Base-by-base conservation (phyloP, 1,284 basidiomycete genomes). In the Heliocybe sulcata region DNA sequence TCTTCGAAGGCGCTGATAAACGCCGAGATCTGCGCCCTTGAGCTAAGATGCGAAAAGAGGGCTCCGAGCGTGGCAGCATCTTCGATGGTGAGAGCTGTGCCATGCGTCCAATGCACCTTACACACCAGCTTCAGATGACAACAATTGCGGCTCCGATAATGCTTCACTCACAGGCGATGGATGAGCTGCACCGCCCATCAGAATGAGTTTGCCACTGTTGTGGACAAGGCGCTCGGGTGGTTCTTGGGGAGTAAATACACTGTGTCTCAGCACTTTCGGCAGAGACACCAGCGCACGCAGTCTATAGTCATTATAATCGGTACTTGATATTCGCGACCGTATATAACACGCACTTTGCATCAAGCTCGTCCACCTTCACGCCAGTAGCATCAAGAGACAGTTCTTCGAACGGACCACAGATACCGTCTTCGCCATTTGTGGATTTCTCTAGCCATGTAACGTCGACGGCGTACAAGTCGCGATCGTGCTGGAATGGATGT, bases 171-270 rank as follows among this genome's bases (percentile, higher is more conserved):
- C 60, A n/a, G 57, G 53, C 58, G 59, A 59, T 6, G 59, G 58
- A 53, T 62, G 61, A 12, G 56, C 59, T 11, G 61, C 56, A 33
- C 59, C 57, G 20, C 61, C 61, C 19, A 62, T 45, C 2, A 61
- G 47, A 6, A 59, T 54, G 9, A 61, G 54, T 25, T 55, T 54
- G 16, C 56, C 55, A 14, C 52, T 51, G 2, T 58, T 51, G 23
- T 63, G 60, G 12, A 60, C 56, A 61, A 61, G 62, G 25, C 45
- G 56, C n/a, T 59, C 59, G 35, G 42, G 35, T 6, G 52, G 16
- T 22, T 42, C 52, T n/a, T 42, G 38, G 6, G 38, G 12, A 16
- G 16, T n/a, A 6, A 9, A 42, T 42, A 42, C 16, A 42, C 16
- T 6, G 4, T 42, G 4, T 42, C 4, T 42, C 16, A 42, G 38